phyloP scores from a whole-genome alignment of 352 stramenopile species.

The Phytophthora vignae region DNA sequence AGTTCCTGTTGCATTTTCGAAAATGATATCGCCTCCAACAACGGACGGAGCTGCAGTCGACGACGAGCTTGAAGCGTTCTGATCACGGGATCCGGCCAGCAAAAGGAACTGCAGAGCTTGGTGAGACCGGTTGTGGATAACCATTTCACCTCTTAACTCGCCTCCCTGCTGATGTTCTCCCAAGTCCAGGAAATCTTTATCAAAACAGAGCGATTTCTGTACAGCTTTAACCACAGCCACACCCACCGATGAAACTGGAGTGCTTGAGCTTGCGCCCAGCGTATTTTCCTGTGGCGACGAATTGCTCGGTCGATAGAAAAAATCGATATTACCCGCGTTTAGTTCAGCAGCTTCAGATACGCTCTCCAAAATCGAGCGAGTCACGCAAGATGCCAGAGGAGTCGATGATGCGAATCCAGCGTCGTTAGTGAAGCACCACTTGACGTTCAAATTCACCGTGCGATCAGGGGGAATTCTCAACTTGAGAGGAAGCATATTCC shows the following conservation, averaged over 20 bases:
- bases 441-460: constrained; percentile 51
- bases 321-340: constrained; percentile 66
- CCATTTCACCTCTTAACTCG: constrained; percentile 63
- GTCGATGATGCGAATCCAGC: constrained; percentile 73
- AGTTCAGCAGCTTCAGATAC: constrained; percentile 67
- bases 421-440: constrained; percentile 72
- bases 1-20: constrained; percentile 78
- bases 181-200: constrained; percentile 75
- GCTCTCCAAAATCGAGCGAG: constrained; percentile 63
- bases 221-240: constrained; percentile 75
- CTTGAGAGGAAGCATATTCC: constrained; percentile 46
- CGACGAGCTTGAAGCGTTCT: constrained; percentile 25
- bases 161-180: constrained; percentile 80
- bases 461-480: constrained; percentile 49
- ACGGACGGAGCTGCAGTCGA: constrained; percentile 28
- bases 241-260: constrained; percentile 46
- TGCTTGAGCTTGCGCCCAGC: constrained; percentile 16
- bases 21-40: constrained; percentile 69
- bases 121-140: constrained; percentile 75
- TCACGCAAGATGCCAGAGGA: constrained; percentile 74
- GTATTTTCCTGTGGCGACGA: constrained; percentile 21
- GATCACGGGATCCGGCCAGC: constrained; percentile 59
- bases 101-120: constrained; percentile 81
- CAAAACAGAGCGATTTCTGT: constrained; percentile 73
- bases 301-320: constrained; percentile 43